A percentile compares a stretch with the other conserved stretches of the same genome.
Conservation (phyloP, 2,329 filamentous ascomycete genomes). For the Pseudopyrenochaeta lycopersici region DNA sequence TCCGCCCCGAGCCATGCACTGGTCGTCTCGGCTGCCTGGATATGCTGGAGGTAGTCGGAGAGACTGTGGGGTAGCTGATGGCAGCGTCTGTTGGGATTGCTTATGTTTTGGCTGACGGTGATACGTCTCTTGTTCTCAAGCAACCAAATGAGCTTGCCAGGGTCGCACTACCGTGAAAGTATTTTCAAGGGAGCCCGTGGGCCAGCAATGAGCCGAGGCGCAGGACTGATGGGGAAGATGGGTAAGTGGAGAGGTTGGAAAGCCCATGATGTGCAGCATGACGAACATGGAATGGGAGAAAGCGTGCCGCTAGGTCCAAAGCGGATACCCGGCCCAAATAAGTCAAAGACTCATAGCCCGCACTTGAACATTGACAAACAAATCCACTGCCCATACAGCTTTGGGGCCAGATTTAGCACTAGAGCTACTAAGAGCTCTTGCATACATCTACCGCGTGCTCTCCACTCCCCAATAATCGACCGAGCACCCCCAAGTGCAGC, state of each 20-base stretch:
- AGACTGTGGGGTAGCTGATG: slow-evolving; percentile 8
- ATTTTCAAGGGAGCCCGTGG: not conserved
- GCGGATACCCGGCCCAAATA: not conserved
- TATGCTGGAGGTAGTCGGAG: not conserved
- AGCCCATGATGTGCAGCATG: slow-evolving; percentile 2
- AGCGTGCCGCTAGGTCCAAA: not conserved
- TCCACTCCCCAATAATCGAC: not conserved
- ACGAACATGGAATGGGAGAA: slow-evolving; percentile 1
- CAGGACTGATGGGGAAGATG: not conserved
- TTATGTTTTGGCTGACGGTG: not conserved
- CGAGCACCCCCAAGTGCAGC: not conserved
- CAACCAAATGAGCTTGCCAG: too few relatives aligned
- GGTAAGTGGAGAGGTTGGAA: slow-evolving; percentile 3
- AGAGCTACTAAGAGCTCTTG: not conserved
- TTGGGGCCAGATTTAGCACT: not conserved
- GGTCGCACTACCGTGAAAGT: not conserved
- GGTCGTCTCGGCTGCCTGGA: not conserved
- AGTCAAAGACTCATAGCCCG: not conserved
- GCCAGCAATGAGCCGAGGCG: not conserved
- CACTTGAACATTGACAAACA: not conserved
- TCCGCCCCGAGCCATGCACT: slow-evolving; percentile 62
- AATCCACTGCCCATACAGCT: not conserved
- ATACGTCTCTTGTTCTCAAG: not conserved
- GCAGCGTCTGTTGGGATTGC: slow-evolving; percentile 14
- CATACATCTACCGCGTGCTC: not conserved